These are phyloP conservation scores for Mortierella claussenii DNA, from an alignment of 192 early-diverging fungal species.

Conservation along the genomic window DNA sequence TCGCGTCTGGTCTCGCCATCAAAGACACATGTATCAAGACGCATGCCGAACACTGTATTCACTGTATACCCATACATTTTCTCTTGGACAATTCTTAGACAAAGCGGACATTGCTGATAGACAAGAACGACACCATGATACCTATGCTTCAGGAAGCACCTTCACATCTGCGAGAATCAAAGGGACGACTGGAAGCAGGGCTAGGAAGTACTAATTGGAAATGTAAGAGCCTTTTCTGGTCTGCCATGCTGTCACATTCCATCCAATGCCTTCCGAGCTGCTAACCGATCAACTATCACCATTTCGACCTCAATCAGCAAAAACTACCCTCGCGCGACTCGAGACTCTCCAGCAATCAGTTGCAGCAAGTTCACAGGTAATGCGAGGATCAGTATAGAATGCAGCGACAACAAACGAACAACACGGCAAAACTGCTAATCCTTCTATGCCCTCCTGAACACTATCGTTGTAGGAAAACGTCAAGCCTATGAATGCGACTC, in stretches of 20 bases:
- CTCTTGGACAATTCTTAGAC: too few relatives aligned
- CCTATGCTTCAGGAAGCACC: slow-evolving; percentile 7
- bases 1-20: too few relatives aligned
- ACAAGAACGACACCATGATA: background rate
- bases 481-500: slow-evolving; percentile 13
- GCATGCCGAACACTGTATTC: too few relatives aligned
- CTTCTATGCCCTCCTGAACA: background rate
- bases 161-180: background rate
- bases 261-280: too few relatives aligned
- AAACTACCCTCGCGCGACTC: slow-evolving; percentile 9
- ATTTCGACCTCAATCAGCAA: slow-evolving; percentile 3
- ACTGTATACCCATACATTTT: too few relatives aligned
- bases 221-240: slow-evolving; percentile 1
- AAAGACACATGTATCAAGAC: too few relatives aligned
- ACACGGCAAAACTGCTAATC: background rate
- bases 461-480: slow-evolving; percentile 5
- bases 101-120: slow-evolving; percentile 6
- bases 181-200: background rate
- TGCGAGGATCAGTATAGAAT: too few relatives aligned
- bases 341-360: slow-evolving; percentile 17
- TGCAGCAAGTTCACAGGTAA: slow-evolving; percentile 14
- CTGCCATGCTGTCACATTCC: too few relatives aligned
- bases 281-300: too few relatives aligned
- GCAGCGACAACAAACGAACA: background rate
- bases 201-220: slow-evolving; percentile 1